These are phyloP conservation scores for Geranomyces variabilis DNA, from an alignment of 192 early-diverging fungal genomes.

Conservation along the genomic window DNA sequence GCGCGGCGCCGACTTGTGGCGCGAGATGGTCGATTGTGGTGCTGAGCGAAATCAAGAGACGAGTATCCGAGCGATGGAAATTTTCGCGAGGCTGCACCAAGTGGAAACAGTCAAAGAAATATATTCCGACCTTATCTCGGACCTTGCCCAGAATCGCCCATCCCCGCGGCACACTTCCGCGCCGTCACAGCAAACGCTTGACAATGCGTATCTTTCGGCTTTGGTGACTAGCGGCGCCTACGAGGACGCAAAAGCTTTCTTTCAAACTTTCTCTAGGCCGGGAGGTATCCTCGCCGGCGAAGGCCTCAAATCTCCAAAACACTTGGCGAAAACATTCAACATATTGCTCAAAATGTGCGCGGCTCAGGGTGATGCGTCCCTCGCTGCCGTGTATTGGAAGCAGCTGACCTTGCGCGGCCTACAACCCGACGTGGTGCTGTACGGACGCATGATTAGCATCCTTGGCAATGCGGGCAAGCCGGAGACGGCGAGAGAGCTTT, in stretches of 20 bases:
- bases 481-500: constrained; percentile 6
- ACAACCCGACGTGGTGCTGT: constrained; percentile 20
- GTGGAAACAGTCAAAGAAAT: background rate
- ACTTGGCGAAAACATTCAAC: constrained; percentile 8
- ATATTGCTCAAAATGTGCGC: constrained; percentile 25
- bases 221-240: background rate
- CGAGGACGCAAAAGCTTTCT: background rate
- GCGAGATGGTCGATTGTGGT: background rate
- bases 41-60: background rate
- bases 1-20: constrained; percentile 29
- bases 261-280: background rate
- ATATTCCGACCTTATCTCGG: background rate
- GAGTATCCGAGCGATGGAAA: constrained; percentile 13
- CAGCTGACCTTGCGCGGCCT: constrained; percentile 16
- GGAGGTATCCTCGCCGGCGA: constrained; percentile 22
- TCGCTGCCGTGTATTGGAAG: constrained; percentile 10
- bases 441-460: constrained; percentile 35
- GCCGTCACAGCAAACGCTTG: background rate
- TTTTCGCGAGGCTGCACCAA: constrained; percentile 15
- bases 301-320: background rate
- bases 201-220: constrained; percentile 18
- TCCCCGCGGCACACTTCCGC: background rate
- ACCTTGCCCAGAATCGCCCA: constrained; percentile 2
- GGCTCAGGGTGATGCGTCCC: background rate
- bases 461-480: background rate